Percentiles rank a stretch among this genome's conserved stretches.
Conservation (phyloP, 2,329 filamentous ascomycete genomes). For the Teratosphaeria gauchensis region DNA sequence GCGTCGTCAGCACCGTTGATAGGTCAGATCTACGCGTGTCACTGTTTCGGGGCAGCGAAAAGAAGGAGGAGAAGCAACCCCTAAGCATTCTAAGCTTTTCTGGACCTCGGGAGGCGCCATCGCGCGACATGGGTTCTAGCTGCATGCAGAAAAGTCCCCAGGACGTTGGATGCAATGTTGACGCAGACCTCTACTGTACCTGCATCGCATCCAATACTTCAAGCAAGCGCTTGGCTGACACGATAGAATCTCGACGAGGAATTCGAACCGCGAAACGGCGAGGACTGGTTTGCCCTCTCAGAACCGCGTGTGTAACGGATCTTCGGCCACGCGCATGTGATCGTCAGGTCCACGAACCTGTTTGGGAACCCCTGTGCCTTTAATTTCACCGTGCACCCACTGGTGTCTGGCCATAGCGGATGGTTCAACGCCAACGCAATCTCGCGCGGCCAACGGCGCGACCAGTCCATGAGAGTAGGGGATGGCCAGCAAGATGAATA, state of each 20-base stretch:
- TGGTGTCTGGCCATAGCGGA: slow-evolving; percentile 1
- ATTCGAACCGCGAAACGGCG: background rate
- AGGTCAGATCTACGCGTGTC: background rate
- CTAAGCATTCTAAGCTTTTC: background rate
- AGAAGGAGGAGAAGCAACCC: background rate
- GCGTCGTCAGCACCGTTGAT: background rate
- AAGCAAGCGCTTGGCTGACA: background rate
- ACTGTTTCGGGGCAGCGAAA: background rate
- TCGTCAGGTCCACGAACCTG: background rate
- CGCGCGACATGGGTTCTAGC: background rate
- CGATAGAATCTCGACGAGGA: background rate
- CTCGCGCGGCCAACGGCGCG: background rate
- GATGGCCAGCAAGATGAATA: background rate
- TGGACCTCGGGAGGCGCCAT: background rate
- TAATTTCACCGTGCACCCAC: slow-evolving; percentile 1
- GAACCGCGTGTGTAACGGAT: background rate
- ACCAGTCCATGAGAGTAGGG: background rate
- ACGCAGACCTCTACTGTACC: background rate
- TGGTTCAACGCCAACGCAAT: slow-evolving; percentile 1
- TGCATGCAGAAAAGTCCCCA: background rate
- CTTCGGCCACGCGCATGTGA: background rate
- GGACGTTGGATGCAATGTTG: background rate
- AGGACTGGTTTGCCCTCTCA: background rate
- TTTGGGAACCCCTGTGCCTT: background rate
- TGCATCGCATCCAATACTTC: background rate